These are phyloP conservation scores for Paspalum notatum DNA, from an alignment of 176 grass and related monocot species.

Conservation along the genomic window DNA sequence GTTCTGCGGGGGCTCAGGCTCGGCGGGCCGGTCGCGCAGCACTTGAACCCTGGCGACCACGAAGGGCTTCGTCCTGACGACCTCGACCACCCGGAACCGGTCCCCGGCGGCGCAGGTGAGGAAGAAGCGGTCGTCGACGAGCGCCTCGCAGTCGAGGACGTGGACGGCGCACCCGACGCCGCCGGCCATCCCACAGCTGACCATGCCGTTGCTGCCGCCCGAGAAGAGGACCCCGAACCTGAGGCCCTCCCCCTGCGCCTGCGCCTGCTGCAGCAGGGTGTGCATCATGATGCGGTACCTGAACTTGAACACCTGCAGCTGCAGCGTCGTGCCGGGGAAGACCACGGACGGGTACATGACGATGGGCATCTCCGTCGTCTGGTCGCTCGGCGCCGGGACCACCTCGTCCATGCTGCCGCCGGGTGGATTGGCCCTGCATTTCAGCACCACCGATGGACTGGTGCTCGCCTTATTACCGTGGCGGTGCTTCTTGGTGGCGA, in stretches of 20 bases:
- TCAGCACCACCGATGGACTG: not conserved
- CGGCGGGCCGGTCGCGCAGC: slow-evolving; percentile 47
- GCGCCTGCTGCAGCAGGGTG: slow-evolving; percentile 57
- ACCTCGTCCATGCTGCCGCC: slow-evolving; percentile 15
- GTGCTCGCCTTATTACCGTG: not conserved
- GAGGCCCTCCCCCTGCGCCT: not conserved
- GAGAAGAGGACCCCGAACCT: no score
- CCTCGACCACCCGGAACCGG: slow-evolving; percentile 63
- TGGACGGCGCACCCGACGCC: slow-evolving; percentile 77
- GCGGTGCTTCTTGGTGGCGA: not conserved
- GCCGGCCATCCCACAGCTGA: no score
- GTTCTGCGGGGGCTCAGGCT: slow-evolving; percentile 24
- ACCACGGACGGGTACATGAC: slow-evolving; percentile 61
- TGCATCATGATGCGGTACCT: slow-evolving; percentile 96
- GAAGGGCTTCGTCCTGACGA: slow-evolving; percentile 82
- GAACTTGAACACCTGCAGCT: slow-evolving; percentile 89
- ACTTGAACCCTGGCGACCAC: slow-evolving; percentile 64
- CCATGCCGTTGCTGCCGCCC: no score
- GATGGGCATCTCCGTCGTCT: slow-evolving; percentile 64
- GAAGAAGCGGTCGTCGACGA: slow-evolving; percentile 78
- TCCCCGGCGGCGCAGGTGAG: slow-evolving; percentile 73
- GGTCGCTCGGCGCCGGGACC: slow-evolving; percentile 23
- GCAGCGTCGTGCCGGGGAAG: slow-evolving; percentile 65
- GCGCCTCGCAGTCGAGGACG: slow-evolving; percentile 72
- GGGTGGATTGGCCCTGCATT: slow-evolving; percentile 41